Conservation (phyloP, 768 basidiomycete genomes). For the Lepiota subincarnata region DNA sequence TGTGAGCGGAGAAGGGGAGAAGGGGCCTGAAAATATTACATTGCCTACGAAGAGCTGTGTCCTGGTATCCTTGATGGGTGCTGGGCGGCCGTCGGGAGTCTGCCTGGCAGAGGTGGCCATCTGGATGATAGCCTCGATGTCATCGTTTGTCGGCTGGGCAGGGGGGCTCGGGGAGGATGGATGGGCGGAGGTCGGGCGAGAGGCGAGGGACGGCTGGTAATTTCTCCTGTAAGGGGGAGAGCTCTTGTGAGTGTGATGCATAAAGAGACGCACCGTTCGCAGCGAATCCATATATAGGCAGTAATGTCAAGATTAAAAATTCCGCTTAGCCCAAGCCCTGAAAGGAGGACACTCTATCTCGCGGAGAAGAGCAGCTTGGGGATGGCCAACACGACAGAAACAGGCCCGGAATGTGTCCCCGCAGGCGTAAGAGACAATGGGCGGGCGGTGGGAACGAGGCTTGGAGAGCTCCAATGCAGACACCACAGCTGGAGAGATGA, state of each 20-base stretch:
- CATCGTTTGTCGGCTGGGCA: slow-evolving; percentile 59
- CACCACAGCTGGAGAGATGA: background rate
- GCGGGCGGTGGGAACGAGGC: background rate
- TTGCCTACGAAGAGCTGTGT: slow-evolving; percentile 97
- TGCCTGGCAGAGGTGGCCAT: slow-evolving; percentile 76
- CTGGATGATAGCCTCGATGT: slow-evolving; percentile 90
- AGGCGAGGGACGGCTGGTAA: background rate
- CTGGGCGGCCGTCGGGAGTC: slow-evolving; percentile 40
- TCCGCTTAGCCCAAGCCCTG: slow-evolving; percentile 13
- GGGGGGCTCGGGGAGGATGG: slow-evolving; percentile 7
- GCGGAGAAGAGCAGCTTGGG: background rate
- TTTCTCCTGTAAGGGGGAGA: slow-evolving; percentile 10
- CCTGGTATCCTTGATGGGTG: slow-evolving; percentile 73
- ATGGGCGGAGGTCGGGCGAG: slow-evolving; percentile 2
- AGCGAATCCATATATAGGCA: slow-evolving; percentile 12
- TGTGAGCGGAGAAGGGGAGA: slow-evolving; percentile 10
- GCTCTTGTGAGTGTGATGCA: slow-evolving; percentile 10
- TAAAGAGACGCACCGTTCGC: slow-evolving; percentile 6
- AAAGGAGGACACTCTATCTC: background rate
- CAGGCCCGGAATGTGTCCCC: background rate
- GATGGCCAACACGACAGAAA: background rate
- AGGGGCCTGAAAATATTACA: slow-evolving; percentile 35
- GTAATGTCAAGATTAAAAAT: slow-evolving; percentile 13
- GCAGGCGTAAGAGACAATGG: background rate
- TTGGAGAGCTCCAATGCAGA: background rate